phyloP scores from a whole-genome alignment of 805 yeast genomes.

The Metschnikowia corniflorae region DNA sequence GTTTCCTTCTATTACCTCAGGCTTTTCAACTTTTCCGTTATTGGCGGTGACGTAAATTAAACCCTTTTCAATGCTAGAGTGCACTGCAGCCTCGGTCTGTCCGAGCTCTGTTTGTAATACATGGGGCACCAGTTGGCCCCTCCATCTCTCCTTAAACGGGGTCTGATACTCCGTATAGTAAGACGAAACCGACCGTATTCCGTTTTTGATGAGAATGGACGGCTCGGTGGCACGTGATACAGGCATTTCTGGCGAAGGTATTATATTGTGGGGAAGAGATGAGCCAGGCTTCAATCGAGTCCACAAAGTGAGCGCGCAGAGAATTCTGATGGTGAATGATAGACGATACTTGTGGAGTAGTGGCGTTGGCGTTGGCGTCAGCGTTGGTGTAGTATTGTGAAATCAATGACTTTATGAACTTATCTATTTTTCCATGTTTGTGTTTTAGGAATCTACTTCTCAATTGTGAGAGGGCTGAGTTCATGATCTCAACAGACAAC shows the following conservation, averaged over 20 bases:
- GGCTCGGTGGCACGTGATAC: constrained; percentile 7
- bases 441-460: too few species aligned
- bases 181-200: constrained; percentile 34
- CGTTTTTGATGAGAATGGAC: constrained; percentile 21
- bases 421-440: too few species aligned
- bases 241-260: neutral
- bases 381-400: too few species aligned
- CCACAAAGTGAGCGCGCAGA: too few species aligned
- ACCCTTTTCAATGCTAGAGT: constrained; percentile 23
- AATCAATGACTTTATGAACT: too few species aligned
- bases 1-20: constrained; percentile 2
- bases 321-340: too few species aligned
- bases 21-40: constrained; percentile 12
- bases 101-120: constrained; percentile 35
- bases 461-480: too few species aligned
- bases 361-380: too few species aligned
- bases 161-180: constrained; percentile 31
- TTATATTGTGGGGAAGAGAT: too few species aligned
- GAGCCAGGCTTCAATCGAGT: too few species aligned
- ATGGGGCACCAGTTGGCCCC: constrained; percentile 29
- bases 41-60: constrained; percentile 23
- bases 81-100: constrained; percentile 22
- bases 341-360: too few species aligned
- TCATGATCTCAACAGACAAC: too few species aligned
- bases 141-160: constrained; percentile 39